Evolutionary conservation across 2,329 filamentous ascomycete species (phyloP).

Genomic region (Hymenotorrendiella dingleyae): DNA sequence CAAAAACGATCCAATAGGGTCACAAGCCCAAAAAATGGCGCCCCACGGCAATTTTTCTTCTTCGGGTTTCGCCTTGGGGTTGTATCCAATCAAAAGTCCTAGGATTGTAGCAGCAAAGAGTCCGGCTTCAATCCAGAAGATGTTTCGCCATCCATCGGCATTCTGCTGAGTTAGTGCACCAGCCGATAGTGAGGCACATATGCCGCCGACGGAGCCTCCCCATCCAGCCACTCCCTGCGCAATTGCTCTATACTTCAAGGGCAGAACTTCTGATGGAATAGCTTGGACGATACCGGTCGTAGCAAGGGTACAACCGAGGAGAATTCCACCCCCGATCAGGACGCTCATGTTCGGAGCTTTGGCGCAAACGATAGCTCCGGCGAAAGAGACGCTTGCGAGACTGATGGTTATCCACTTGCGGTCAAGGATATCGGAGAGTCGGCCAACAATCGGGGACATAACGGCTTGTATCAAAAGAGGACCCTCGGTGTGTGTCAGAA

Average conservation of each 20-base stretch:
- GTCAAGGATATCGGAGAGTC: slow-evolving; percentile 51
- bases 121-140: slow-evolving; percentile 54
- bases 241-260: slow-evolving; percentile 49
- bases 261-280: slow-evolving; percentile 51
- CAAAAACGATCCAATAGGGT: slow-evolving; percentile 41
- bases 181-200: slow-evolving; percentile 44
- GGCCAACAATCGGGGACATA: slow-evolving; percentile 48
- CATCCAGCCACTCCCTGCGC: slow-evolving; percentile 48
- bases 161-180: slow-evolving; percentile 45
- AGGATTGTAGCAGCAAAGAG: slow-evolving; percentile 44
- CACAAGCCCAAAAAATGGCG: slow-evolving; percentile 41
- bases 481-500: slow-evolving; percentile 32
- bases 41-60: slow-evolving; percentile 34
- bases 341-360: slow-evolving; percentile 50
- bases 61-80: slow-evolving; percentile 33
- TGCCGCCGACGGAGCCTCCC: slow-evolving; percentile 44
- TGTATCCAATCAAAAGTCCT: slow-evolving; percentile 42
- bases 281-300: slow-evolving; percentile 51
- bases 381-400: slow-evolving; percentile 47
- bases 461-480: slow-evolving; percentile 53
- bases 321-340: slow-evolving; percentile 50
- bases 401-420: slow-evolving; percentile 47
- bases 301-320: slow-evolving; percentile 48
- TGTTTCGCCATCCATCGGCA: slow-evolving; percentile 45
- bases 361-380: slow-evolving; percentile 47